A percentile compares a stretch with the other conserved stretches of the same genome.
phyloP scores from a whole-genome alignment of 805 yeast species.

The Clavispora santaluciae region DNA sequence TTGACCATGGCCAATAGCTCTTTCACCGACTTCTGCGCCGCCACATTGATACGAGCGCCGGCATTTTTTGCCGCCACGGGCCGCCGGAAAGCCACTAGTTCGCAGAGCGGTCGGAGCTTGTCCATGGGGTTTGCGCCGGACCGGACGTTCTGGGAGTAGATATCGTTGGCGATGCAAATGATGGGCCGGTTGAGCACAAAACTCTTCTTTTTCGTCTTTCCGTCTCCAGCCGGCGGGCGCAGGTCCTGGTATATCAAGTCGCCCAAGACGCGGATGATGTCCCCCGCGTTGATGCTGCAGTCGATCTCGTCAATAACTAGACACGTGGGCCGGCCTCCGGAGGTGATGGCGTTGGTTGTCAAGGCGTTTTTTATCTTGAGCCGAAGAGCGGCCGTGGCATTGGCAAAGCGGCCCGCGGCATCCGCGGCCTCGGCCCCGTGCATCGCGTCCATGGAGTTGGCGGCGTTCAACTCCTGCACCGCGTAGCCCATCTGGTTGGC shows the following conservation, averaged over 20 bases:
- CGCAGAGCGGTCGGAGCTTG: conserved; percentile 66
- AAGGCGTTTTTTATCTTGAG: conserved; percentile 49
- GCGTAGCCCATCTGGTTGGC: conserved; percentile 80
- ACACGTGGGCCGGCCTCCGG: conserved; percentile 69
- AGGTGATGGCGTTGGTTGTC: conserved; percentile 51
- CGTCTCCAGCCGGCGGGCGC: neutral
- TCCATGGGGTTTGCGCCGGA: conserved; percentile 56
- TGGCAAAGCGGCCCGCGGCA: conserved; percentile 15
- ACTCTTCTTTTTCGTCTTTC: conserved; percentile 27
- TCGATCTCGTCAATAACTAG: conserved; percentile 88
- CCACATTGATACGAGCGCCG: conserved; percentile 21
- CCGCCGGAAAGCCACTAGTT: conserved; percentile 60
- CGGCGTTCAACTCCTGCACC: conserved; percentile 79
- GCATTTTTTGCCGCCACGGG: conserved; percentile 43
- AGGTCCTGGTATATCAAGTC: conserved; percentile 57
- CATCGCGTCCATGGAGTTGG: conserved; percentile 36
- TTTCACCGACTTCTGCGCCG: conserved; percentile 32
- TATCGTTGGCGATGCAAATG: conserved; percentile 87
- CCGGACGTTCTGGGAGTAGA: conserved; percentile 40
- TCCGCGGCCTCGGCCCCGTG: conserved; percentile 18
- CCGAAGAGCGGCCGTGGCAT: conserved; percentile 28
- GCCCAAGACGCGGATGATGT: conserved; percentile 44
- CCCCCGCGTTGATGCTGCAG: conserved; percentile 31
- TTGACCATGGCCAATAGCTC: conserved; percentile 46
- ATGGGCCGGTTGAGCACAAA: conserved; percentile 69